phyloP scores from a whole-genome alignment of 352 stramenopile genomes.

The Phytophthora citricola region DNA sequence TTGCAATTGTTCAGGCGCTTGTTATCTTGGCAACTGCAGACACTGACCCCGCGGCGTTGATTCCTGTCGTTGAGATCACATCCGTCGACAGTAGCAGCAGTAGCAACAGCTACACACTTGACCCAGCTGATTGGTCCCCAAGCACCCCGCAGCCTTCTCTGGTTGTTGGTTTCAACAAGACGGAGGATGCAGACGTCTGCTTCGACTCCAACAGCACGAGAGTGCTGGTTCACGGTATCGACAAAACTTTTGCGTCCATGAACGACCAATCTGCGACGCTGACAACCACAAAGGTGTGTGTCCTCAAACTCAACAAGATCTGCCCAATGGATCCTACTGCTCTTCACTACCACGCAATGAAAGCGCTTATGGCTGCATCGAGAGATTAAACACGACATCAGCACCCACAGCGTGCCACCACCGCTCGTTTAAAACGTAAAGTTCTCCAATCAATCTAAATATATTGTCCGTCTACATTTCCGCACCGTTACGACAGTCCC shows the following conservation, averaged over 20 bases:
- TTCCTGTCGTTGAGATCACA: constrained; percentile 17
- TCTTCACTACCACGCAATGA: constrained; percentile 14
- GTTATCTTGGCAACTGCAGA: neutral
- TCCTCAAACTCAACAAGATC: constrained; percentile 34
- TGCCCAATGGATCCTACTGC: constrained; percentile 50
- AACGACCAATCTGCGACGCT: constrained; percentile 29
- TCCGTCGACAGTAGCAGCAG: constrained; percentile 9
- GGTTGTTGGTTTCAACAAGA: constrained; percentile 6
- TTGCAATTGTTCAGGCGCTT: neutral
- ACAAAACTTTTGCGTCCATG: constrained; percentile 40
- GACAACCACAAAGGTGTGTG: constrained; percentile 36
- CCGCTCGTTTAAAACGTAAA: constrained; percentile 1
- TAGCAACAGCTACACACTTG: neutral
- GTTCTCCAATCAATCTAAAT: constrained; percentile 10
- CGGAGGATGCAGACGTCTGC: constrained; percentile 8
- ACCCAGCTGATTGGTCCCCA: constrained; percentile 28
- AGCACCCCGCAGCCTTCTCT: constrained; percentile 13
- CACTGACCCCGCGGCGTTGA: constrained; percentile 18
- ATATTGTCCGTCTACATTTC: constrained; percentile 11
- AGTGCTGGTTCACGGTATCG: constrained; percentile 48
- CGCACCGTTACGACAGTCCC: constrained; percentile 14
- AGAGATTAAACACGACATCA: constrained; percentile 2
- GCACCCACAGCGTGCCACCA: constrained; percentile 8
- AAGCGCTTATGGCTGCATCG: constrained; percentile 40
- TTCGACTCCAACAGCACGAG: constrained; percentile 18